Conservation (phyloP, 1,284 basidiomycete genomes). For the Ceratobasidium sp. region DNA sequence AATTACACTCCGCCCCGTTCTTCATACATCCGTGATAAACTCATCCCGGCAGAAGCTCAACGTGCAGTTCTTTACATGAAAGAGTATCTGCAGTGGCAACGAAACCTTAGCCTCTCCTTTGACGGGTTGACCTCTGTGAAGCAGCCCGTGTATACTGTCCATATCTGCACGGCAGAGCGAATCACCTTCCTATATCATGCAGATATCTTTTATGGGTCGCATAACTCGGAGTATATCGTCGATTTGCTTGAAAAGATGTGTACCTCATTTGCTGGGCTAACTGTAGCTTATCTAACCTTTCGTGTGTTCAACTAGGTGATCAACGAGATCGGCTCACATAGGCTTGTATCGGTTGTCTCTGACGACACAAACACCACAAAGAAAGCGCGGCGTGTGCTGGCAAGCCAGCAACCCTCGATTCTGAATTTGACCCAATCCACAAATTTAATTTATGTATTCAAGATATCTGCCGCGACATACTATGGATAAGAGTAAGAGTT, state of each 20-base stretch:
- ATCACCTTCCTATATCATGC: not conserved
- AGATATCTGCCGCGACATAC: not conserved
- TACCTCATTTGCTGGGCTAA: not conserved
- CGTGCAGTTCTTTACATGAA: not conserved
- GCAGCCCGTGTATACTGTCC: conserved; percentile 4
- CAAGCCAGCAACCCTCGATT: not conserved
- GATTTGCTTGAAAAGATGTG: not conserved
- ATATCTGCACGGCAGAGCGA: not conserved
- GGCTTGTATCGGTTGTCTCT: not conserved
- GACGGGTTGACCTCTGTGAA: not conserved
- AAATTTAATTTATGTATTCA: not conserved
- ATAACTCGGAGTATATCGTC: not conserved
- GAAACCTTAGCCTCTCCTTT: conserved; percentile 7
- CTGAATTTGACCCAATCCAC: conserved; percentile 12
- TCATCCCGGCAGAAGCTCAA: conserved; percentile 11
- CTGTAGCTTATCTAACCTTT: too few relatives aligned
- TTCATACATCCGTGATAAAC: conserved; percentile 11
- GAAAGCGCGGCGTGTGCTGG: not conserved
- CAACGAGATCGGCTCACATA: not conserved
- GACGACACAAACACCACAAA: conserved; percentile 3
- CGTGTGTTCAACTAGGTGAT: not conserved
- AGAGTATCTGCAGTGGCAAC: not conserved
- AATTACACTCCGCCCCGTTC: not conserved
- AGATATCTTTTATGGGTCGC: conserved; percentile 10
- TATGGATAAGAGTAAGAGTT: not conserved